Base-by-base conservation (phyloP, 176 grass and related monocot species). In the Typha latifolia region DNA sequence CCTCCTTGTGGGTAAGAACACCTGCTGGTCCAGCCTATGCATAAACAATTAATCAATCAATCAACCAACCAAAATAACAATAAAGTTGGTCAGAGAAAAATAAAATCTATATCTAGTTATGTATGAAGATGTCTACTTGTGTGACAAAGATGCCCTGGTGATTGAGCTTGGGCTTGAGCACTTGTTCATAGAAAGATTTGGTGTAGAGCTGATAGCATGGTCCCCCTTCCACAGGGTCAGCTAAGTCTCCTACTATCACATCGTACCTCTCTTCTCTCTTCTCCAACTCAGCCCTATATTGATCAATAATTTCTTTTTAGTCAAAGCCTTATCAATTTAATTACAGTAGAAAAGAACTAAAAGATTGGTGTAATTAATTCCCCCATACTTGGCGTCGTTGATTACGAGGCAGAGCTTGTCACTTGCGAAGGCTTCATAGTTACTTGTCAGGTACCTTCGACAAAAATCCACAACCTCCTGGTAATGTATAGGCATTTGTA, bases 391-490 rank as follows among this genome's bases (percentile, higher is more conserved):
- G 32, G 85, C 90, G 24, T 89, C 82, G 32, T 95, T 89, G 79
- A 86, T 89, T 70, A 90, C 20, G 67, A 95, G 82, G 32, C 68
- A 76, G 47, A 95, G 90, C 80, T 86, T 90, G 24, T 89, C 52
- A 23, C 71, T 86, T 14, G 47, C 50, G 50, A 90, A 95, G 3
- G 90, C 77, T 11, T 79, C 81, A 0, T 20, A 12, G 34, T 95
- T 95, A 19, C 24, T 70, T 9, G 61, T 90, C 49, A 95, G 68
- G 64, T 84, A 76, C 4, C 26, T 90, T 24, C 86, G 76, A 63
- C 90, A 95, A 14, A 95, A 95, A n/a, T 89, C 71, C 49, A 95
- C 90, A 2, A 95, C 90, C 63, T 90, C 90, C 90, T 90, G 82
- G 37, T 21, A 59, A 1, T 59, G 53, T 21, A 57, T 21, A 59